These are phyloP conservation scores for Hortiboletus campestris DNA, from an alignment of 768 basidiomycete genomes.

Conservation along the genomic window DNA sequence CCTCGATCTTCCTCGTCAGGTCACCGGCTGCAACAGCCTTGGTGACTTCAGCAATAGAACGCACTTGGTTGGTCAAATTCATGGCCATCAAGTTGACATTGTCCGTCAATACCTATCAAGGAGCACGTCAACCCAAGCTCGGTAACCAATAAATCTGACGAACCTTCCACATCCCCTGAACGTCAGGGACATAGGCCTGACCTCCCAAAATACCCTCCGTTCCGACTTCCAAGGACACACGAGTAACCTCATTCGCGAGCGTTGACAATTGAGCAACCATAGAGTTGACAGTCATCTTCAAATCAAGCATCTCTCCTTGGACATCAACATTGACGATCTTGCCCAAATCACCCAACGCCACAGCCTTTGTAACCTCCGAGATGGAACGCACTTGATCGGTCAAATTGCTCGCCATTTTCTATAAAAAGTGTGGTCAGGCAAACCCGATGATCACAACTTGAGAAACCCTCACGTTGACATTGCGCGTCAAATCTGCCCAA, in stretches of 20 bases:
- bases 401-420: constrained; percentile 88
- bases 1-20: constrained; percentile 88
- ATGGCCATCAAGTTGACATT: constrained; percentile 90
- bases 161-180: constrained; percentile 94
- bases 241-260: constrained; percentile 80
- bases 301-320: constrained; percentile 89
- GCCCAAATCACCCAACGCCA: constrained; percentile 79
- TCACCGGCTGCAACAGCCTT: constrained; percentile 94
- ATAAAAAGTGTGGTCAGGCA: neutral
- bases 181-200: constrained; percentile 88
- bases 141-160: constrained; percentile 12
- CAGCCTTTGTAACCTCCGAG: constrained; percentile 78
- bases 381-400: constrained; percentile 90
- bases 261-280: constrained; percentile 76
- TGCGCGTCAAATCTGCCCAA: constrained; percentile 86
- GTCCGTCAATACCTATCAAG: constrained; percentile 54
- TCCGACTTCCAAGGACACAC: constrained; percentile 90
- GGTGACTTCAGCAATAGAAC: constrained; percentile 87
- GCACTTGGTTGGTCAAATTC: constrained; percentile 89
- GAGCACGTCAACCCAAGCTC: constrained; percentile 7
- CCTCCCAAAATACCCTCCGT: constrained; percentile 93
- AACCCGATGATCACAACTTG: neutral
- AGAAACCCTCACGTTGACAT: constrained; percentile 69
- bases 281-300: constrained; percentile 77
- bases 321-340: constrained; percentile 90